Base-by-base conservation (phyloP, 305 asterid genomes). In the Solanum hybrid region DNA sequence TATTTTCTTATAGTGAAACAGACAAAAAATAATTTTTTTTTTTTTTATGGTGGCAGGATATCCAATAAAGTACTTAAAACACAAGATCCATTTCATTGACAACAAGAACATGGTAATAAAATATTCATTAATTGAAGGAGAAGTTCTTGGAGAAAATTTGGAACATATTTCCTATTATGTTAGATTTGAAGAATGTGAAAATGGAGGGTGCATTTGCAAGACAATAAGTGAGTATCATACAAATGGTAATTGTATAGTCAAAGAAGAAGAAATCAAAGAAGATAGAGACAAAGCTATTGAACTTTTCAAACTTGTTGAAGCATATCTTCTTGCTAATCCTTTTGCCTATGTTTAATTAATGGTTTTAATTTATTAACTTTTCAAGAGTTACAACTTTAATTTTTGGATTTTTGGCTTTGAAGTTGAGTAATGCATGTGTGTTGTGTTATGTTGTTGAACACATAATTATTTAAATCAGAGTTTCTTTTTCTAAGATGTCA, bases 21-120 rank as follows among this genome's bases (percentile, higher is more conserved):
- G 11, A 56, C 11, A 56, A 0, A 19, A 56, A 17, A 1, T 56
- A 56, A 56, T 2, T 6, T 56, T 56, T n/a, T 56, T 56, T n/a
- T 2, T 66, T 37, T 37, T 64, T 2, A 82, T 42, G 24, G 22
- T 24, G 29, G 90, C 90, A 95, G 96, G 91, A 77, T 94, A 96
- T 66, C 97, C 95, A 7, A 92, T 90, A 88, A 94, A 86, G 38
- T 94, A 92, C 71, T 93, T 93, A 93, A 95, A 95, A 90, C 95
- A 94, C 64, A 82, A 92, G 89, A 92, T 93, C 38, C 95, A 93
- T 22, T 92, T 36, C 6, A 72, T 94, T 3, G 94, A 94, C 35
- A 90, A 92, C 85, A 93, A 92, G 89, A 93, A 91, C 12, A 40
- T 7, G 89, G 77, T 22, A 73, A 93, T 92, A 87, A 92, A 84